Evolutionary conservation across 768 basidiomycete species (phyloP).

Genomic region (Podaxis sp.): DNA sequence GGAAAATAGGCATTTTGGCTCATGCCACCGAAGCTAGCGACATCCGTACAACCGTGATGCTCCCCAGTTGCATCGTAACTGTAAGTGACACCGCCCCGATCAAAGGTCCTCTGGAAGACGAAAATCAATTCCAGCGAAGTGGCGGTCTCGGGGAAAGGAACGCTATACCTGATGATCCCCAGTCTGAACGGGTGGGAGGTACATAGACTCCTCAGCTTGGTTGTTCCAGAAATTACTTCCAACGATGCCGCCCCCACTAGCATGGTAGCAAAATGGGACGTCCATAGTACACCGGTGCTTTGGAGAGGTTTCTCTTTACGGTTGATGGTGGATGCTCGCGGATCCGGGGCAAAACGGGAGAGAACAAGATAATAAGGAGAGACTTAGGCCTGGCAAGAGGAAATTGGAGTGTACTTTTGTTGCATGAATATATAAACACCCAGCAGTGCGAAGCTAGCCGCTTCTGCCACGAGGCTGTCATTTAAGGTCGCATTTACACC

Average conservation of each 20-base stretch:
- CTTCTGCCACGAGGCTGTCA: constrained; percentile 17
- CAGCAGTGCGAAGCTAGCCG: constrained; percentile 8
- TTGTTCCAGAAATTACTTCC: neutral
- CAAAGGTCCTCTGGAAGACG: neutral
- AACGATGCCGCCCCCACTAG: neutral
- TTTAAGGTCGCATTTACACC: constrained; percentile 11
- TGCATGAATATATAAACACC: constrained; percentile 8
- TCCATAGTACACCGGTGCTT: neutral
- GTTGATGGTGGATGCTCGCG: neutral
- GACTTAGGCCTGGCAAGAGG: neutral
- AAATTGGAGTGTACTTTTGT: neutral
- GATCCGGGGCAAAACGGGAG: neutral
- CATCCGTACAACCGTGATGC: neutral
- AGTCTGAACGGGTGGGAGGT: too few relatives aligned
- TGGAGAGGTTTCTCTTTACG: neutral
- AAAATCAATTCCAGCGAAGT: neutral
- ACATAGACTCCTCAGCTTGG: neutral
- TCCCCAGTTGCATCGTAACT: neutral
- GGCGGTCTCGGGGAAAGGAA: neutral
- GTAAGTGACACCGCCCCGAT: neutral
- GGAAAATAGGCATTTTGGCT: neutral
- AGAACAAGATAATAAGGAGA: neutral
- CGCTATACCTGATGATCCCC: neutral
- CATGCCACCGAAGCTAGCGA: neutral
- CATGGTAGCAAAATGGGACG: neutral